phyloP scores from a whole-genome alignment of 306 rosid genomes.

The Lotus japonicus region DNA sequence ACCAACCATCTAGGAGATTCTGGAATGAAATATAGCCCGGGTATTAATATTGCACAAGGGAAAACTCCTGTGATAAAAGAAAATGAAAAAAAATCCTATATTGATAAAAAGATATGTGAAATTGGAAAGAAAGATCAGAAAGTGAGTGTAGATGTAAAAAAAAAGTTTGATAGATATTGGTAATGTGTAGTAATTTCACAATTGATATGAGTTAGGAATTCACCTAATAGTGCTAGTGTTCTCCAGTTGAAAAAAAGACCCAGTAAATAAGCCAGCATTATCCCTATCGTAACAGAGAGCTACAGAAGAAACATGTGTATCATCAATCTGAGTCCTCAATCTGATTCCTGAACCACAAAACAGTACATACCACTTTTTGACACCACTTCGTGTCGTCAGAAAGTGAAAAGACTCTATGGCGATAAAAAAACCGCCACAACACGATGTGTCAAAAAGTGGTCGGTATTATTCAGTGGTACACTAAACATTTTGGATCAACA shows the following conservation, averaged over 20 bases:
- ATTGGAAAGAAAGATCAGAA: too few species aligned
- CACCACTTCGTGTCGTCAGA: too few species aligned
- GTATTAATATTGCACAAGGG: conserved; percentile 60
- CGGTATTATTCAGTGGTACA: too few species aligned
- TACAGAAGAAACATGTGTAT: neutral
- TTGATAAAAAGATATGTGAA: neutral
- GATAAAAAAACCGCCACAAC: too few species aligned
- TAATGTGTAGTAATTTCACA: neutral
- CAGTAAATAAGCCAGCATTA: conserved; percentile 59
- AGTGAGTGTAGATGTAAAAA: too few species aligned
- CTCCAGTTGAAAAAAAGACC: conserved; percentile 71
- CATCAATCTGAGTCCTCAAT: too few species aligned
- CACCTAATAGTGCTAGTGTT: conserved; percentile 57
- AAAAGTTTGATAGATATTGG: neutral
- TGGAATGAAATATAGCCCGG: conserved; percentile 67
- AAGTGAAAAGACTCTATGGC: too few species aligned
- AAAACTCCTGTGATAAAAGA: conserved; percentile 40
- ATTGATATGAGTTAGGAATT: neutral
- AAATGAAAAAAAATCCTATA: neutral
- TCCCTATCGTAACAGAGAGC: conserved; percentile 62
- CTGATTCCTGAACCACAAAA: too few species aligned
- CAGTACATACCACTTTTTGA: too few species aligned
- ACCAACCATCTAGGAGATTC: conserved; percentile 97
- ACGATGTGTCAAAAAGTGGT: too few species aligned
- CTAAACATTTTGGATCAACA: too few species aligned